These are phyloP conservation scores for Parastagonospora nodorum DNA, from an alignment of 2,329 filamentous ascomycete genomes.

Conservation along the genomic window DNA sequence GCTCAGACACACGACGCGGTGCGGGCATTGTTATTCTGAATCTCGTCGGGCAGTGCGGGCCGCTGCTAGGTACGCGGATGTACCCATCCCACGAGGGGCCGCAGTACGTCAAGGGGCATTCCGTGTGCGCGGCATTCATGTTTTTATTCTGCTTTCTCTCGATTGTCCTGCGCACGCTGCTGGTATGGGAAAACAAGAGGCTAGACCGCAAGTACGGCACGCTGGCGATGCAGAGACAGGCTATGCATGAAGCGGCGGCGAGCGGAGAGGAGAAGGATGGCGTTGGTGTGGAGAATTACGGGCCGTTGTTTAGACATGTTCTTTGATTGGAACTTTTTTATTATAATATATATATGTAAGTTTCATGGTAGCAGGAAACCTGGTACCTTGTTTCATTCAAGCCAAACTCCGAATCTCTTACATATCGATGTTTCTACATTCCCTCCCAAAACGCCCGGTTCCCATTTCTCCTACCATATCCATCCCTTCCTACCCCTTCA, in stretches of 20 bases:
- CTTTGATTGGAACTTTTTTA: conserved; percentile 18
- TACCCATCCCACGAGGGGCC: conserved; percentile 41
- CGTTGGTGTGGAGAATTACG: conserved; percentile 41
- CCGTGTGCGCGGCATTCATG: conserved; percentile 46
- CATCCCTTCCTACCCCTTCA: conserved; percentile 1
- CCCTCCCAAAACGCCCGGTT: background rate
- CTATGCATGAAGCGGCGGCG: conserved; percentile 19
- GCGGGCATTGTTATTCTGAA: conserved; percentile 70
- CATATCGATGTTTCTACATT: background rate
- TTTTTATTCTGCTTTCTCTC: conserved; percentile 43
- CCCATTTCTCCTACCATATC: background rate
- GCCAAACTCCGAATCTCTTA: too few relatives aligned
- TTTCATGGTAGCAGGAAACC: too few relatives aligned
- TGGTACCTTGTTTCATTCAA: too few relatives aligned
- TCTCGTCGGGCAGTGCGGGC: conserved; percentile 62
- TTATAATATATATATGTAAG: too few relatives aligned
- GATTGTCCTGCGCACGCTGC: conserved; percentile 33
- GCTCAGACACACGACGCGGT: conserved; percentile 69
- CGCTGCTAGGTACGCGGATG: conserved; percentile 42
- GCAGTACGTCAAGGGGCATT: conserved; percentile 42
- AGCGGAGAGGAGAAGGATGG: conserved; percentile 17
- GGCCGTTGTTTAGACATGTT: conserved; percentile 39
- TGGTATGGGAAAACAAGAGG: conserved; percentile 45
- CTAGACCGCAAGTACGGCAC: conserved; percentile 41
- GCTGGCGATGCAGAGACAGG: conserved; percentile 31